Evolutionary conservation across 176 grass and related monocot species (phyloP), one percentile per base, ranked within the genome.

Genomic region (Rhipidocladum racemiflorum): DNA sequence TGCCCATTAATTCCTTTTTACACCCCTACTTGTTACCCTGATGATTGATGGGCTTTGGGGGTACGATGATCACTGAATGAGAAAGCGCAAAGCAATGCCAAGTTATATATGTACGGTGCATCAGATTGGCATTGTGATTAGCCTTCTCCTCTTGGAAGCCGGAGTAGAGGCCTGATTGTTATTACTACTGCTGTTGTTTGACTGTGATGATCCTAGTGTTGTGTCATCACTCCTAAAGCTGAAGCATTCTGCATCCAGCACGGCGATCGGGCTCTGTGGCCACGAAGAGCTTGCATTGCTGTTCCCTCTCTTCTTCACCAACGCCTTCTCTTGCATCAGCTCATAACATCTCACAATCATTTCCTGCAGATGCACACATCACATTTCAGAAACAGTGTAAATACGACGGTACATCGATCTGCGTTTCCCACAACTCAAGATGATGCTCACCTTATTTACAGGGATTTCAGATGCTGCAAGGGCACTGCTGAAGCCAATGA

Each of bases 91-190:
- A 66, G 49, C 38, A 36, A 57, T 70, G 6, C 83, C 88, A 30
- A 15, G 14, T 18, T 70, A 72, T 61, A 39, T 82, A 86, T 86
- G 49, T 90, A 90, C 83, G 11, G 60, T 36, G 24, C 62, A 36
- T 87, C 79, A 90, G 73, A 79, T 68, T 16, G 78, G 66, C 44
- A 66, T 61, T 66, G 56, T 84, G 76, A 64, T 87, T 72, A 94
- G 59, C 79, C 87, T 92, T 70, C 84, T 94, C 78, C 70, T 94
- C 88, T 97, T 97, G 65, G 84, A 73, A 91, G 68, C 65, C 54
- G 70, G 88, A 79, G 82, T 79, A 36, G 81, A 84, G 53, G 75
- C 74, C 81, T 90, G 68, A 80, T 54, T 85, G 28, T 43, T 70
- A 71, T 65, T 66, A 17, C 30, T 13, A 3, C 59, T 76, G 49